Percentiles rank a stretch among this genome's conserved stretches.
Evolutionary conservation across 2,329 filamentous ascomycete species (phyloP).

Genomic region (Chaetomium olivaceum): DNA sequence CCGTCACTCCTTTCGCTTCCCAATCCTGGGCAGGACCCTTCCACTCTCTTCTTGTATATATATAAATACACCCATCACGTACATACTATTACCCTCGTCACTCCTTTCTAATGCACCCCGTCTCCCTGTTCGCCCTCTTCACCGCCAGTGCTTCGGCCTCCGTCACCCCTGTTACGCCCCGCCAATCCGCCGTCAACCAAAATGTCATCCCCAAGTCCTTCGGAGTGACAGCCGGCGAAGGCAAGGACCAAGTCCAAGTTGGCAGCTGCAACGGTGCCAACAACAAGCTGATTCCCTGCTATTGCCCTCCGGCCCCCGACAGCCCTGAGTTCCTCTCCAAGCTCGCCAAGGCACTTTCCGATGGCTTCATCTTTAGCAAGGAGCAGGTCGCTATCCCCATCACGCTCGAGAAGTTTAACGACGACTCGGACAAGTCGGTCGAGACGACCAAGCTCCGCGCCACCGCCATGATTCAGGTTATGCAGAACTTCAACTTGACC

Average conservation of each 20-base stretch:
- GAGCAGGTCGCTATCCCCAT: conserved; percentile 25
- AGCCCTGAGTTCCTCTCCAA: conserved; percentile 27
- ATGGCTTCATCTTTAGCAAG: conserved; percentile 31
- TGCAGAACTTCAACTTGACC: conserved; percentile 29
- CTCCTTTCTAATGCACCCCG: conserved; percentile 21
- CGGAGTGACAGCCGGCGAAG: conserved; percentile 24
- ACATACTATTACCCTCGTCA: neutral
- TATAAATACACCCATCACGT: neutral
- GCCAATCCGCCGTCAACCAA: conserved; percentile 22
- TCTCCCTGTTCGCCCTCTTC: conserved; percentile 18
- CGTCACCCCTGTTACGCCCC: neutral
- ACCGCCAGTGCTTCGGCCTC: conserved; percentile 18
- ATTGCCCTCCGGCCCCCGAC: conserved; percentile 27
- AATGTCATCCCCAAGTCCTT: conserved; percentile 25
- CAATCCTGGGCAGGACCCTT: conserved; percentile 18
- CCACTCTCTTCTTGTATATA: neutral
- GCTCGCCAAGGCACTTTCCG: conserved; percentile 23
- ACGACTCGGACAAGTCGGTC: conserved; percentile 20
- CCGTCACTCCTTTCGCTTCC: conserved; percentile 2
- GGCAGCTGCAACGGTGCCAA: conserved; percentile 25
- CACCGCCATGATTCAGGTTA: conserved; percentile 29
- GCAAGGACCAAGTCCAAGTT: conserved; percentile 15
- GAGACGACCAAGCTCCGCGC: conserved; percentile 25
- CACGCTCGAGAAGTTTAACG: conserved; percentile 26
- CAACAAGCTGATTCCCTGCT: conserved; percentile 28